phyloP scores from a whole-genome alignment of 2,329 filamentous ascomycete genomes.

The Didymella keratinophila region DNA sequence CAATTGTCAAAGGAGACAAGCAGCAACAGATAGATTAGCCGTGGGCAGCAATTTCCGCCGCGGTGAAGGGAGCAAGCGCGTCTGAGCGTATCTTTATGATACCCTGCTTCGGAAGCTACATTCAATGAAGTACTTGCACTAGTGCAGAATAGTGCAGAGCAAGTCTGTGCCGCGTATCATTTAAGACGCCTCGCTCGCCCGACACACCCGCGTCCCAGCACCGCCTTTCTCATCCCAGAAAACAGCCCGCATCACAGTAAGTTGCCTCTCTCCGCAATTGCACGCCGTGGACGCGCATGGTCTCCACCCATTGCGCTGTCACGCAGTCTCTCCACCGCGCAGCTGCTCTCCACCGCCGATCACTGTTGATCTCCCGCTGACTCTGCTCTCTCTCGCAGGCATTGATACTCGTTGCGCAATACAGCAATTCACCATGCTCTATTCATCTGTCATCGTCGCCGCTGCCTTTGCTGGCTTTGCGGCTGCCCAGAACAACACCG shows the following conservation, averaged over 20 bases:
- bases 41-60: constrained; percentile 25
- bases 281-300: constrained; percentile 1
- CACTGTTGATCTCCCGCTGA: constrained; percentile 37
- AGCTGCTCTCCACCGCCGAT: constrained; percentile 21
- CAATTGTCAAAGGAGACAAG: constrained; percentile 1
- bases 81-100: constrained; percentile 37
- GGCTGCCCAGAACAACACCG: constrained; percentile 54
- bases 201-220: constrained; percentile 21
- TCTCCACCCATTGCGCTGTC: constrained; percentile 19
- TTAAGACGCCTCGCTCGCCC: constrained; percentile 23
- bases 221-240: constrained; percentile 19
- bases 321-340: constrained; percentile 8
- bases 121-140: constrained; percentile 22
- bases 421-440: constrained; percentile 54
- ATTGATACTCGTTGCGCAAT: constrained; percentile 47
- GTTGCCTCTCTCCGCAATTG: constrained; percentile 8
- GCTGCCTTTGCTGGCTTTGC: constrained; percentile 57
- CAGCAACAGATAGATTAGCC: constrained; percentile 23
- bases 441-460: constrained; percentile 57
- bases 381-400: constrained; percentile 35
- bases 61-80: constrained; percentile 20
- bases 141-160: constrained; percentile 24
- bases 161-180: constrained; percentile 28
- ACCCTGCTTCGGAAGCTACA: constrained; percentile 15
- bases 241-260: constrained; percentile 21